phyloP scores from a whole-genome alignment of 176 grass and related monocot genomes.

The Oryza brachyantha region DNA sequence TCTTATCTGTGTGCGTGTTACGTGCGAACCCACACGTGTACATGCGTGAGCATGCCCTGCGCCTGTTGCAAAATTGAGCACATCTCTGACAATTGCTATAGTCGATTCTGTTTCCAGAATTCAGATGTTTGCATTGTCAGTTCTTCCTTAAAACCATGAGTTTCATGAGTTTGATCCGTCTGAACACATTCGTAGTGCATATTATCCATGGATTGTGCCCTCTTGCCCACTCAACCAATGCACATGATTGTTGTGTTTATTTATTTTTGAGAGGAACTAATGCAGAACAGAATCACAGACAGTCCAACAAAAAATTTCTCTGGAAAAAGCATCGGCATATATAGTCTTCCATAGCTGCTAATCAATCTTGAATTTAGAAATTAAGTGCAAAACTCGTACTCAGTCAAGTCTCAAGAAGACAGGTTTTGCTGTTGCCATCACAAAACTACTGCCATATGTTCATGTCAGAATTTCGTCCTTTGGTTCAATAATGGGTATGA shows the following conservation, averaged over 20 bases:
- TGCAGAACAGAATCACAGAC: too few species aligned
- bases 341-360: background rate
- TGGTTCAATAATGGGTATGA: background rate
- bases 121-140: background rate
- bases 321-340: background rate
- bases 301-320: too few species aligned
- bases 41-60: background rate
- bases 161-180: background rate
- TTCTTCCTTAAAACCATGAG: background rate
- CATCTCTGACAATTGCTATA: background rate
- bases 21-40: background rate
- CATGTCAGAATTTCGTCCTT: background rate
- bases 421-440: background rate
- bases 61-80: background rate
- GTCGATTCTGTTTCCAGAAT: background rate
- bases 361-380: background rate
- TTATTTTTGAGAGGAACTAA: too few species aligned
- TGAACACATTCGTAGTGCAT: background rate
- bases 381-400: background rate
- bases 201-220: background rate
- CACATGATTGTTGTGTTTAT: too few species aligned
- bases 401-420: too few species aligned
- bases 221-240: background rate
- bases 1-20: background rate
- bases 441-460: background rate